These are phyloP conservation scores for Brasenia schreberi DNA, from an alignment of 164 flowering plant genomes.

Conservation along the genomic window DNA sequence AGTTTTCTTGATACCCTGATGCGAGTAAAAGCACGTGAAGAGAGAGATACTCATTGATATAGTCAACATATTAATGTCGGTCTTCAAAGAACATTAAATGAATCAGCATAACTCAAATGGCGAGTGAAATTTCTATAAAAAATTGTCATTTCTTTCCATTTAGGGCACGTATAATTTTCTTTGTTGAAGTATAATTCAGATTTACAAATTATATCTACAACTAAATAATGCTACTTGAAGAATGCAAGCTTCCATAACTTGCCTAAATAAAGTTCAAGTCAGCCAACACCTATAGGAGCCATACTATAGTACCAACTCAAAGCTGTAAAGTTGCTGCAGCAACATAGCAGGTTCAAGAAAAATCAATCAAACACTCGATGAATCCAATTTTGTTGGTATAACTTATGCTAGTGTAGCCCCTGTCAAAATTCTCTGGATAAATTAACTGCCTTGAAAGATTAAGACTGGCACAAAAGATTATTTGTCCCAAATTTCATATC, in stretches of 20 bases:
- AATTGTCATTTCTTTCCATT: not conserved
- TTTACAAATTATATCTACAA: not conserved
- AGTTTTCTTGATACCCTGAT: too few species aligned
- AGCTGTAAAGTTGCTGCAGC: not conserved
- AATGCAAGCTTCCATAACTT: not conserved
- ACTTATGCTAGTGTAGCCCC: too few species aligned
- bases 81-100: too few species aligned
- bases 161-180: not conserved
- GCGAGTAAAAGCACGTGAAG: too few species aligned
- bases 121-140: too few species aligned
- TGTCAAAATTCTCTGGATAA: too few species aligned
- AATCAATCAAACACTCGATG: not conserved
- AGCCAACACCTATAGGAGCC: not conserved
- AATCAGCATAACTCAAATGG: too few species aligned
- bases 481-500: conserved; percentile 13
- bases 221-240: not conserved
- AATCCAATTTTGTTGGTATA: not conserved
- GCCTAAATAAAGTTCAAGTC: not conserved
- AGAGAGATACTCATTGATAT: too few species aligned
- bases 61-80: too few species aligned
- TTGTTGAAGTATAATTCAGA: not conserved
- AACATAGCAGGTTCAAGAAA: not conserved
- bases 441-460: not conserved
- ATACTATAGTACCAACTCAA: not conserved
- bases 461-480: not conserved